Base-by-base conservation (phyloP, 495 filamentous ascomycete species). In the Penicillium dipodomyicola region DNA sequence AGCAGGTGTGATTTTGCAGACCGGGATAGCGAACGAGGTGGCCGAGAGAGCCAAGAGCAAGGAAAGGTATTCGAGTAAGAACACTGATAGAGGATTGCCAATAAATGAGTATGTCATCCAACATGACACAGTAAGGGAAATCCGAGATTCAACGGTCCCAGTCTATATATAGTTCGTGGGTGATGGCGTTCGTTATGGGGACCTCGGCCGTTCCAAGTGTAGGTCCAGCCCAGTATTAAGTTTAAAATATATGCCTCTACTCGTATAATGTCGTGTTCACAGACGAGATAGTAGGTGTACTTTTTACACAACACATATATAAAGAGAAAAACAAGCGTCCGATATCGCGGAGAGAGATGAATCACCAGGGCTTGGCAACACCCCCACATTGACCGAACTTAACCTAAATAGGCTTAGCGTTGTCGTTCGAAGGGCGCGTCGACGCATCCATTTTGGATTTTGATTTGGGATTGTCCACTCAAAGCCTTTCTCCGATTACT, bases 381-480 rank as follows among this genome's bases (percentile, higher is more conserved):
- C 12, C 30, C 43, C 37, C 33, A n/a, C 25, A 12, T 44, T 20
- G 23, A 19, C 41, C 0, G 23, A 41, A 29, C 55, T 47, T 66
- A 35, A 11, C 71, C 69, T 1, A 20, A 64, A 62, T 17, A 62
- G 63, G 72, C 12, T 63, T 67, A 37, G 70, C 67, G 64, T 49
- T 76, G 72, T 68, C 71, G 70, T 62, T 45, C 48, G 63, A 69
- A 74, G 72, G 72, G 71, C 71, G 71, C 58, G 69, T 65, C 64
- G 42, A 44, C 65, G 61, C 52, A 49, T 47, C 46, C 52, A 40
- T 50, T 45, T 61, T 47, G 37, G 50, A 22, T 44, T 62, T 46
- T 48, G 48, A 27, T 52, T 41, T 23, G 47, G 22, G 23, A 49
- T 48, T 48, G 27, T 33, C 59, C 23, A 60, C 52, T 59, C 41